A percentile compares a stretch with the other conserved stretches of the same genome.
Evolutionary conservation across 106 monocot species (phyloP).

Genomic region (Hemerocallis citrina): DNA sequence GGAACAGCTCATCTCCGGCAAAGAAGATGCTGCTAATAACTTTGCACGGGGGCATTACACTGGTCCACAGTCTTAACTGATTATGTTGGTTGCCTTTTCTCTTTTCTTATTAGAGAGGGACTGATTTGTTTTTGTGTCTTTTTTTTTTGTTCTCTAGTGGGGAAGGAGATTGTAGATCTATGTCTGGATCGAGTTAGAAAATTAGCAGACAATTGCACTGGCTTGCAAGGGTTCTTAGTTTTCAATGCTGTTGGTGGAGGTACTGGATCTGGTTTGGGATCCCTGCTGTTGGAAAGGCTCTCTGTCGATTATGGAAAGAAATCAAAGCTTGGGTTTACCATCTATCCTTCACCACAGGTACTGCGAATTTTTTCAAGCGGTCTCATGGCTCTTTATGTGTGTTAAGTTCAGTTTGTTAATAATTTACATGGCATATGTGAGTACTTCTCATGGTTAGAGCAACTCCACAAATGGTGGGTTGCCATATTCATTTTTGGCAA

Average conservation of each 20-base stretch:
- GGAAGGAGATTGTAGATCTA: conserved; percentile 26
- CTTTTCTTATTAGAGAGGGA: not conserved
- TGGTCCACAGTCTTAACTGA: not conserved
- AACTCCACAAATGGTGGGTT: too few relatives aligned
- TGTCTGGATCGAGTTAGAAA: conserved; percentile 23
- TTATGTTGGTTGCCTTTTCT: not conserved
- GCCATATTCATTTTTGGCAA: too few relatives aligned
- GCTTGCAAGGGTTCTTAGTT: conserved; percentile 26
- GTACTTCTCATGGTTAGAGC: too few relatives aligned
- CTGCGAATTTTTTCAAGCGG: not conserved
- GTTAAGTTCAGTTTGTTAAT: not conserved
- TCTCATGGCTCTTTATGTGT: not conserved
- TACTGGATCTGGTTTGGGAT: conserved; percentile 28
- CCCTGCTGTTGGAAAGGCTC: conserved; percentile 20
- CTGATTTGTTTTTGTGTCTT: not conserved
- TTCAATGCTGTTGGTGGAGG: conserved; percentile 33
- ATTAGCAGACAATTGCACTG: conserved; percentile 29
- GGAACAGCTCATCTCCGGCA: conserved; percentile 27
- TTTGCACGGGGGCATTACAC: conserved; percentile 30
- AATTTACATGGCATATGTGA: not conserved
- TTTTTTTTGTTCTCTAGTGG: conserved; percentile 7
- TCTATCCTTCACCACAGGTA: conserved; percentile 31
- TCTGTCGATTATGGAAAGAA: conserved; percentile 30
- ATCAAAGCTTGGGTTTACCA: conserved; percentile 29
- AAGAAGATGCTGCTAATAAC: conserved; percentile 32